Percentiles rank a stretch among this genome's conserved stretches.
Evolutionary conservation across 345 rosid genomes (phyloP).

Genomic region (Bruguiera gymnorhiza): DNA sequence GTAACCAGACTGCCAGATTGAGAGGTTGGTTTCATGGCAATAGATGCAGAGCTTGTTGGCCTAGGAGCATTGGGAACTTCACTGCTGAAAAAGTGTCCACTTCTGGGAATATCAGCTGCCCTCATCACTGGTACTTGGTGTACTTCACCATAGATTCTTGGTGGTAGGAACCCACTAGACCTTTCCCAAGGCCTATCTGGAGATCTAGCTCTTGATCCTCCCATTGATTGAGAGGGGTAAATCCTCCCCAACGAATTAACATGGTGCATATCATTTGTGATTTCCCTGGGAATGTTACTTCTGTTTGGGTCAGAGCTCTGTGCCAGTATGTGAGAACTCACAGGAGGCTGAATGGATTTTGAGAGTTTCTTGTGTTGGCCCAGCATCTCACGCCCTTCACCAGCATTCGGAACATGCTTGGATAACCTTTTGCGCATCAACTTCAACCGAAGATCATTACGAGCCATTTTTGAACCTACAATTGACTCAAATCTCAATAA

Average conservation of each 20-base stretch:
- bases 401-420: slow-evolving; percentile 10
- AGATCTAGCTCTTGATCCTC: slow-evolving; percentile 29
- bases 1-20: slow-evolving; percentile 10
- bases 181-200: slow-evolving; percentile 20
- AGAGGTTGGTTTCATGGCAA: slow-evolving; percentile 10
- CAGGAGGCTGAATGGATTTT: slow-evolving; percentile 13
- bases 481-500: slow-evolving; percentile 8
- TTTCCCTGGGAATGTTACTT: slow-evolving; percentile 22
- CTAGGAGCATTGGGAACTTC: slow-evolving; percentile 18
- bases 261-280: slow-evolving; percentile 15
- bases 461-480: slow-evolving; percentile 31
- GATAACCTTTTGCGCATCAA: slow-evolving; percentile 28
- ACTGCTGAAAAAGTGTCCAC: slow-evolving; percentile 10
- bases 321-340: slow-evolving; percentile 13
- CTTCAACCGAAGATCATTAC: slow-evolving; percentile 43
- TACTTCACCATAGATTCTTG: slow-evolving; percentile 20
- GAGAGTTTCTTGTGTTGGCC: slow-evolving; percentile 8
- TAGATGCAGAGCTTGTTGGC: slow-evolving; percentile 1
- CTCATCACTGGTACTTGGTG: slow-evolving; percentile 19
- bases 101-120: slow-evolving; percentile 13
- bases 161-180: slow-evolving; percentile 20
- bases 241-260: slow-evolving; percentile 19
- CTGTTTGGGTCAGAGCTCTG: slow-evolving; percentile 18
- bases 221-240: slow-evolving; percentile 23
- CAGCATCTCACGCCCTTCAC: slow-evolving; percentile 8